A percentile compares a stretch with the other conserved stretches of the same genome.
Conservation (phyloP, 768 basidiomycete species). For the Leccinellum albellum region DNA sequence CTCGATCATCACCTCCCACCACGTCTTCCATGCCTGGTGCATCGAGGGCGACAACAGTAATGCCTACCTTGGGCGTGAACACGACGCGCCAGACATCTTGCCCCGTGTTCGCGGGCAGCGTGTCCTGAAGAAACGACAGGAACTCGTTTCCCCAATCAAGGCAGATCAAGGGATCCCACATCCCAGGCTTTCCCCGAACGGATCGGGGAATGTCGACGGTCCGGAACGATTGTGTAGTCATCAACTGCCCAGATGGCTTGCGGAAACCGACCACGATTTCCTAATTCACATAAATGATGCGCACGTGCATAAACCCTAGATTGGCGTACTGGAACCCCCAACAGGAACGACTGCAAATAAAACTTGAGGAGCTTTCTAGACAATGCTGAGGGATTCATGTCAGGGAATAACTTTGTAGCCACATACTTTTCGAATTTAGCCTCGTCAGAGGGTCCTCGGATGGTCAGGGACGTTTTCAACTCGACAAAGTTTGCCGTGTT, state of each 20-base stretch:
- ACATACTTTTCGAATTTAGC: constrained; percentile 75
- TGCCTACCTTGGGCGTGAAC: constrained; percentile 58
- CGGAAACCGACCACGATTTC: constrained; percentile 88
- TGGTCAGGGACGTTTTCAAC: constrained; percentile 78
- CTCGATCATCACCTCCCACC: constrained; percentile 60
- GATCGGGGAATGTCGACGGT: constrained; percentile 77
- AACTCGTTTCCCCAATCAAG: constrained; percentile 70
- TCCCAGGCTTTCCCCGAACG: constrained; percentile 67
- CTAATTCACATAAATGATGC: constrained; percentile 33
- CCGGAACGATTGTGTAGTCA: constrained; percentile 65
- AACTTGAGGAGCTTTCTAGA: constrained; percentile 85
- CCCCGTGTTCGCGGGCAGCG: constrained; percentile 23
- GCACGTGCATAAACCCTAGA: not conserved
- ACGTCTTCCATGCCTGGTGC: constrained; percentile 53
- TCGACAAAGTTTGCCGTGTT: constrained; percentile 73
- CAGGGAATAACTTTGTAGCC: not conserved
- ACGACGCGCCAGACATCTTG: constrained; percentile 65
- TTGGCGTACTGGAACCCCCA: constrained; percentile 77
- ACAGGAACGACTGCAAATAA: constrained; percentile 87
- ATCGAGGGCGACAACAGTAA: constrained; percentile 49
- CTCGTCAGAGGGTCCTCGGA: constrained; percentile 62
- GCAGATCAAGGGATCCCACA: constrained; percentile 76
- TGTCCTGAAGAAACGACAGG: constrained; percentile 49
- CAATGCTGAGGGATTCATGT: constrained; percentile 1
- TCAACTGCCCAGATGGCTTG: constrained; percentile 66